Evolutionary conservation across 495 filamentous ascomycete genomes (phyloP), one percentile per base, ranked within the genome.

Genomic region (Trichoderma parareesei): DNA sequence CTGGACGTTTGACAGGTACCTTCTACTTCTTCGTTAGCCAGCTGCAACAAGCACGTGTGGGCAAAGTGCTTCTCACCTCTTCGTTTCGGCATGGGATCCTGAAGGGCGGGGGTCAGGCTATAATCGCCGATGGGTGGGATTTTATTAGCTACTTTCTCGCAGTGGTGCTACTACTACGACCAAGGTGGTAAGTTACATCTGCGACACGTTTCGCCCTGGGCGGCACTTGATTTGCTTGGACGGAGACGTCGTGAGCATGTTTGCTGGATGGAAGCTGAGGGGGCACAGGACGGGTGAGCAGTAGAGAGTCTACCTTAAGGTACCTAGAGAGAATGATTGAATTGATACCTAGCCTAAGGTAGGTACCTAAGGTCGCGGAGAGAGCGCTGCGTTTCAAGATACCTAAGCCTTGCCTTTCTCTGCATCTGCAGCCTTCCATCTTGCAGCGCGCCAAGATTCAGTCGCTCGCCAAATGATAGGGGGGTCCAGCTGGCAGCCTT

Each of bases 141-240:
- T 27, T 27, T 27, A 27, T 27, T 27, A 27, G 27, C 27, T 27
- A 27, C 27, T 27, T 2, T 0, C 27, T 27, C 27, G 27, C 27
- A 27, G 27, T 27, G 27, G 27, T 27, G 27, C 27, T 27, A 27
- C 27, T 27, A 2, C 27, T 27, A 27, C 27, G 27, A 27, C 27
- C 27, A 27, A 27, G 27, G 27, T 27, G 13, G 5, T 10, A 57
- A 57, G 49, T 57, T 37, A 13, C 49, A 57, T 57, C 18, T 33
- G 49, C 49, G 49, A 57, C 49, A 57, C 49, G 49, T 57, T 57
- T 57, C 49, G 49, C 33, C 33, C 49, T 57, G 20, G 49, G n/a
- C 46, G 46, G 46, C 46, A 49, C 46, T 49, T 49, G 46, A 27
- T 1, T 27, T 0, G 43, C 43, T 11, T 44, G 43, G 43, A 44